Percentiles rank a stretch among this genome's conserved stretches.
phyloP scores from a whole-genome alignment of 2,329 filamentous ascomycete genomes.

The Verticillium nonalfalfae region DNA sequence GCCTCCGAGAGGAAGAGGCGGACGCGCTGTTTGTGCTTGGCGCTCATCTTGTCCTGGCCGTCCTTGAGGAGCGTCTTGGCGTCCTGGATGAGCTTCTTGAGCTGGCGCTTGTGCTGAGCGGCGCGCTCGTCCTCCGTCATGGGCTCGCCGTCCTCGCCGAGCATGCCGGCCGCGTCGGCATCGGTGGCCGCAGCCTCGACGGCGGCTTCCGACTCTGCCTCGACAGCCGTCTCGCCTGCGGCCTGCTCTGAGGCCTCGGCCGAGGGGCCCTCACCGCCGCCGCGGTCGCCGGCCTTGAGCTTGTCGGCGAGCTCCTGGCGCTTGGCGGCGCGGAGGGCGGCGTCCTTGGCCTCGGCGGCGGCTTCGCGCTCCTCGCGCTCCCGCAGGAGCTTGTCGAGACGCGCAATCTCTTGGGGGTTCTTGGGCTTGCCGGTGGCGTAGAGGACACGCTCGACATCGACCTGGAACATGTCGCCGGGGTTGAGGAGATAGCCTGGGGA shows the following conservation, averaged over 20 bases:
- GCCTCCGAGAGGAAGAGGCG: slow-evolving; percentile 65
- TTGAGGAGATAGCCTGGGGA: slow-evolving; percentile 92
- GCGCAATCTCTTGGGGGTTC: slow-evolving; percentile 20
- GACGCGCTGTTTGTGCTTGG: slow-evolving; percentile 69
- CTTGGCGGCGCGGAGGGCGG: slow-evolving; percentile 13
- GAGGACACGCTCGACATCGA: slow-evolving; percentile 82
- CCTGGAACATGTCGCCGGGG: slow-evolving; percentile 97
- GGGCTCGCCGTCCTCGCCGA: slow-evolving; percentile 16
- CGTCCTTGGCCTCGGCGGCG: slow-evolving; percentile 21
- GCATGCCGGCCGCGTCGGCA: slow-evolving; percentile 4
- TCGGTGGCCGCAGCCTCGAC: slow-evolving; percentile 17
- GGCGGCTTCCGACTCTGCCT: slow-evolving; percentile 17
- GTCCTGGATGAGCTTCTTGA: slow-evolving; percentile 47
- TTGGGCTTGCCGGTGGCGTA: slow-evolving; percentile 78
- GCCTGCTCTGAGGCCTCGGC: slow-evolving; percentile 5
- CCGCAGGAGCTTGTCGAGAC: slow-evolving; percentile 7
- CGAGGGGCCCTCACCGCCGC: background rate
- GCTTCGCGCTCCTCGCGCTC: slow-evolving; percentile 19
- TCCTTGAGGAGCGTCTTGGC: slow-evolving; percentile 56
- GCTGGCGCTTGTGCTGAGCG: slow-evolving; percentile 23
- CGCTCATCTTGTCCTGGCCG: slow-evolving; percentile 43
- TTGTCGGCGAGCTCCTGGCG: background rate
- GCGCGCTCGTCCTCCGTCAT: slow-evolving; percentile 18
- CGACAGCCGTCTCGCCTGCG: slow-evolving; percentile 8
- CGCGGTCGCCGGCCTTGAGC: slow-evolving; percentile 2